Evolutionary conservation across 129 eudicot species (phyloP).

Genomic region (Chrysanthemum lavandulifolium): DNA sequence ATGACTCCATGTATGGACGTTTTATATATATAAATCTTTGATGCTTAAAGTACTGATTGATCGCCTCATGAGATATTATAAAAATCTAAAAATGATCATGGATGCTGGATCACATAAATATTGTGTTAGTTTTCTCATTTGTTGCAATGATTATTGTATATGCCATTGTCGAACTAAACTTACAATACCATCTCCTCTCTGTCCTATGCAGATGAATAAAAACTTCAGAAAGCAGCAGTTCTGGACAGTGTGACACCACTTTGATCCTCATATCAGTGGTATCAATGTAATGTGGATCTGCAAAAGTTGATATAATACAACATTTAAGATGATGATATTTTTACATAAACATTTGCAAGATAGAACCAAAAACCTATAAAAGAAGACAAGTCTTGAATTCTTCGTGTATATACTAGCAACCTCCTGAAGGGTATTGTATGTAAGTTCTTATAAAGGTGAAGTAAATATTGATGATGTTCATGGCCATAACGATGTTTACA

Average conservation of each 20-base stretch:
- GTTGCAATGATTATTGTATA: background rate
- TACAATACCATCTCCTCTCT: background rate
- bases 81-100: background rate
- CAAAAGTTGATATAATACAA: slow-evolving; percentile 6
- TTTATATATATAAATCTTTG: background rate
- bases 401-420: background rate
- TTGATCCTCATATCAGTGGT: background rate
- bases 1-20: background rate
- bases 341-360: slow-evolving; percentile 11
- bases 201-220: slow-evolving; percentile 3
- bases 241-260: background rate
- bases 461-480: too few relatives aligned
- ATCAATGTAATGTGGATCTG: slow-evolving; percentile 1
- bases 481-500: too few relatives aligned
- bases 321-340: background rate
- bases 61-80: background rate
- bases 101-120: background rate
- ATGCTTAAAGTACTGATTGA: background rate
- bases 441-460: too few relatives aligned
- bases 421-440: too few relatives aligned
- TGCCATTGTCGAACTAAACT: background rate
- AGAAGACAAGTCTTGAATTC: background rate
- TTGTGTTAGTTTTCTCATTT: slow-evolving; percentile 4
- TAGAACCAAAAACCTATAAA: background rate
- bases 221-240: background rate